Evolutionary conservation across 495 filamentous ascomycete species (phyloP).

Genomic region (Copromyces sp.): DNA sequence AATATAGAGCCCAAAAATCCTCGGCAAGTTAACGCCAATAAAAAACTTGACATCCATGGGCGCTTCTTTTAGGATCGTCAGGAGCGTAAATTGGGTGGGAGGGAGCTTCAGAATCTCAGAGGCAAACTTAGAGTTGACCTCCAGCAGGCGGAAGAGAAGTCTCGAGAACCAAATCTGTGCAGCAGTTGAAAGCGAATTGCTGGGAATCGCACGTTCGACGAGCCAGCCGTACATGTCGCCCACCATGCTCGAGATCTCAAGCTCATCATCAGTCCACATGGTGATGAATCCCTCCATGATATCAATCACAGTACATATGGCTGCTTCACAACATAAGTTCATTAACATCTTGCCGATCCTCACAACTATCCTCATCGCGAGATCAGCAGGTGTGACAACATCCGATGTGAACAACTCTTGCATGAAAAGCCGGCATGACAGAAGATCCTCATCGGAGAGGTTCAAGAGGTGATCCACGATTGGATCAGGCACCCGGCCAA

Average conservation of each 20-base stretch:
- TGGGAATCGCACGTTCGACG: constrained; percentile 51
- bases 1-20: constrained; percentile 67
- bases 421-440: constrained; percentile 45
- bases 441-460: constrained; percentile 48
- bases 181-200: constrained; percentile 52
- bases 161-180: constrained; percentile 56
- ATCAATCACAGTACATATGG: constrained; percentile 57
- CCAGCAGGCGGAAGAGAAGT: constrained; percentile 58
- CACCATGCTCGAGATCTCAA: constrained; percentile 49
- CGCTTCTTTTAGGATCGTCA: constrained; percentile 56
- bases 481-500: constrained; percentile 25
- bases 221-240: constrained; percentile 76
- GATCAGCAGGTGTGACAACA: constrained; percentile 28
- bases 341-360: constrained; percentile 48
- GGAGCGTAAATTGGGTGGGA: constrained; percentile 64
- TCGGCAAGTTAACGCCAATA: constrained; percentile 56
- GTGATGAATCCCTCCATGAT: constrained; percentile 54
- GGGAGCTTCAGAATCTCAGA: constrained; percentile 38
- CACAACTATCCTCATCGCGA: constrained; percentile 36
- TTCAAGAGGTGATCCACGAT: constrained; percentile 50
- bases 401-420: constrained; percentile 39
- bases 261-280: constrained; percentile 49
- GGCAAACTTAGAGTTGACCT: constrained; percentile 53
- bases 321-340: constrained; percentile 67
- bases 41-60: constrained; percentile 66